Evolutionary conservation across 1,139 yeast species (phyloP), one percentile per base, ranked within the genome.

Genomic region (Arxiozyma heterogenica): DNA sequence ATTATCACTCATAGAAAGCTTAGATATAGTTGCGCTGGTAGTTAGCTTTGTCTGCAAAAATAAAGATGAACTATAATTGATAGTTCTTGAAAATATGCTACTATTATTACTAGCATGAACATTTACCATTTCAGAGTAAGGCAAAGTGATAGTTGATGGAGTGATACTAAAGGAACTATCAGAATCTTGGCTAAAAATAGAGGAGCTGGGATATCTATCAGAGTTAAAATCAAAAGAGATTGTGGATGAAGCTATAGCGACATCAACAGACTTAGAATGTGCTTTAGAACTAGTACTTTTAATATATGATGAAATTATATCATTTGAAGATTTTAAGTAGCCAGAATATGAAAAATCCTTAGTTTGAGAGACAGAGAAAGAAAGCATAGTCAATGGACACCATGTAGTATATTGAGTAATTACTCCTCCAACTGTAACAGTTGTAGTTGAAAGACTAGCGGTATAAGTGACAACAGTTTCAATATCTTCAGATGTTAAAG

Each of bases 331-430:
- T 12, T 12, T 22, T 43, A 34, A 43, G 17, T 20, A 22, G 9
- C n/a, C 27, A n/a, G 27, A 27, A 15, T 2, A 43, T 38, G 18
- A 34, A 38, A 15, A 7, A 21, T 12, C n/a, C 9, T 41, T 27
- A 17, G 3, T 9, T 20, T n/a, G 20, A 18, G 18, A 15, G n/a
- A 17, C 8, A 11, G 43, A 21, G 18, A 18, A 15, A 21, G 27
- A 8, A 38, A 34, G 18, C 7, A 17, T 20, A 21, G 69, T 60
- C 38, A 61, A 48, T 57, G 80, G 80, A 59, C 81, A 77, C 67
- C 74, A 68, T 52, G 82, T 78, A 59, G 81, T 76, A 73, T 74
- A 76, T 48, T 67, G 64, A 48, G 82, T 78, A 54, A 66, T 70
- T 43, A 70, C 70, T 54, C 79, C 81, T 49, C 70, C 62, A 44